A percentile compares a stretch with the other conserved stretches of the same genome.
Conservation (phyloP, 306 rosid genomes). For the Castanea sativa region DNA sequence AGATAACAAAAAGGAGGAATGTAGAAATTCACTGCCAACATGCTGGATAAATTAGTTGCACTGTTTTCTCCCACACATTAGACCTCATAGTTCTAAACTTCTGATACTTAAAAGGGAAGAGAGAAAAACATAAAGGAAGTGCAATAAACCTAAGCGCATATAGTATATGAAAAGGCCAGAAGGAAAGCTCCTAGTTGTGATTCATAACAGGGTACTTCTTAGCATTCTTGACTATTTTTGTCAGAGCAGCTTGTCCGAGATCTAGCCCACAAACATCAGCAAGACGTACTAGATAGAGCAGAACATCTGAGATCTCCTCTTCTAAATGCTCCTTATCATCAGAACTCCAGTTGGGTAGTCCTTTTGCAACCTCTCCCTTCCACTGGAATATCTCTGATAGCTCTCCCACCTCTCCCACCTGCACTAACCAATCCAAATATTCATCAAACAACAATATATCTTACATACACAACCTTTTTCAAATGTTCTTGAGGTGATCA, state of each 20-base stretch:
- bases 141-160: background rate
- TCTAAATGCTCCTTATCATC: constrained; percentile 79
- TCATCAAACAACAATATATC: background rate
- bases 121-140: background rate
- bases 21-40: background rate
- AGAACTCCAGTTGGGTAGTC: constrained; percentile 74
- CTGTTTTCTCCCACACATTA: background rate
- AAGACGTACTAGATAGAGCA: constrained; percentile 82
- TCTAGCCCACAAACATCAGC: constrained; percentile 90
- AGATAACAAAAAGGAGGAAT: background rate
- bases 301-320: constrained; percentile 88
- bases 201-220: constrained; percentile 59
- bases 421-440: background rate
- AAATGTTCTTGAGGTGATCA: no score
- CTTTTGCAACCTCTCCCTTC: constrained; percentile 86
- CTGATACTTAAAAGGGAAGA: background rate
- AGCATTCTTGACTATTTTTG: constrained; percentile 75
- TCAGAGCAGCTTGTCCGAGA: constrained; percentile 82
- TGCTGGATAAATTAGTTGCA: background rate
- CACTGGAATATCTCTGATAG: constrained; percentile 92
- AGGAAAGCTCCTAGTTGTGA: background rate
- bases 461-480: background rate
- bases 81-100: background rate
- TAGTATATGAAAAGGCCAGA: background rate
- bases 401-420: constrained; percentile 96